Evolutionary conservation across 306 rosid genomes (phyloP), one percentile per base, ranked within the genome.

Genomic region (Benincasa hispida): DNA sequence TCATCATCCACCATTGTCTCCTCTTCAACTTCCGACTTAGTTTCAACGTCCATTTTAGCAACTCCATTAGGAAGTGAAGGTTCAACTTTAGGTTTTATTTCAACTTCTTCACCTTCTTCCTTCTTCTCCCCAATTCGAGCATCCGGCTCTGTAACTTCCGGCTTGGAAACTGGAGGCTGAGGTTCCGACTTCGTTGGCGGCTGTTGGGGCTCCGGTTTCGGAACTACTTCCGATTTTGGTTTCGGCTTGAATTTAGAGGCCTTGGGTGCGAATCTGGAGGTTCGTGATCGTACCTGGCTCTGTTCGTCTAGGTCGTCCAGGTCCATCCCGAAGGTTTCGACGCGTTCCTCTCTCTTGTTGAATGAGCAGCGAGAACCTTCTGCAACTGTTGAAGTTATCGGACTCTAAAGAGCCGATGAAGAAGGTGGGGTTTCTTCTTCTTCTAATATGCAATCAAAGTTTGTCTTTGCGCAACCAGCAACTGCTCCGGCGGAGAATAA

Each of bases 241-340:
- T 81, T 90, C 12, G 89, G 85, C 79, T 84, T 92, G 77, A 78
- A 72, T 81, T 85, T 91, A 17, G 90, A 83, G 81, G 86, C 74
- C 75, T 88, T 87, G 39, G 95, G 98, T 34, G 89, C 91, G 75
- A 89, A 94, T 79, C 80, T 79, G 68, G 89, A 78, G 69, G 77
- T 65, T 42, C 98, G 86, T 51, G 94, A 42, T 48, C 91, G 84
- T 50, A 34, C 84, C 60, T 80, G 77, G 82, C 21, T 51, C 30
- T 88, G 87, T 19, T 24, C 84, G 27, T 85, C 96, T 21, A 93
- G 57, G 79, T 89, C 97, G 79, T 90, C 98, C 11, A 91, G 75
- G 83, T 94, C 96, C 98, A 93, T 93, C 17, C n/a, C 82, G 12
- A 76, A 28, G 21, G 54, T 10, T 65, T 70, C 35, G n/a, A 25